Percentiles rank a stretch among this genome's conserved stretches.
phyloP scores from a whole-genome alignment of 768 basidiomycete species.

The Naganishia vishniacii region DNA sequence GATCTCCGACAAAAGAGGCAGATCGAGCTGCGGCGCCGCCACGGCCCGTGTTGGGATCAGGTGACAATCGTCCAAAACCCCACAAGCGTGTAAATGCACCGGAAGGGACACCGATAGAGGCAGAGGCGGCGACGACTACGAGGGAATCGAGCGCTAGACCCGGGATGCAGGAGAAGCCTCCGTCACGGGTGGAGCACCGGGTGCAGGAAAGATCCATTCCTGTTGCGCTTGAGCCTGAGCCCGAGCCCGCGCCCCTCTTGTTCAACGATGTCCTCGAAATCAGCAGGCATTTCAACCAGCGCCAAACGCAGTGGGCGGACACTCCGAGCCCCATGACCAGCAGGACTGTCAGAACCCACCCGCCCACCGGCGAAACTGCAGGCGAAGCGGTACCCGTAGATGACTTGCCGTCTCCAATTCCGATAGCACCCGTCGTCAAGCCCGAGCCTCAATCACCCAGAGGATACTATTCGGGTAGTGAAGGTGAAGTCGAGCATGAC shows the following conservation, averaged over 20 bases:
- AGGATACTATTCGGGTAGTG: not conserved
- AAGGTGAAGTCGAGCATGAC: slow-evolving; percentile 21
- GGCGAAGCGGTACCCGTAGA: not conserved
- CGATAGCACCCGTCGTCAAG: not conserved
- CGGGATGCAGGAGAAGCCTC: not conserved
- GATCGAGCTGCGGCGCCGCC: too few species aligned
- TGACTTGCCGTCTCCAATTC: not conserved
- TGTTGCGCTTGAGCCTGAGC: too few species aligned
- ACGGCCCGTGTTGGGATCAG: not conserved
- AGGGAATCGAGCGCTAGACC: not conserved
- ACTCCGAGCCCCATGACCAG: not conserved
- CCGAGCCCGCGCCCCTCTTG: too few species aligned
- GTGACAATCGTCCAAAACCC: not conserved
- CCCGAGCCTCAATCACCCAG: slow-evolving; percentile 1
- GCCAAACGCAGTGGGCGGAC: not conserved
- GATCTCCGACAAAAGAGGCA: too few species aligned
- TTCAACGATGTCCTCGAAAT: not conserved
- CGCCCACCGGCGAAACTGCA: not conserved
- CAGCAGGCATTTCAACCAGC: not conserved
- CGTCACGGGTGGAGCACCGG: not conserved
- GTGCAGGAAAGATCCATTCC: too few species aligned
- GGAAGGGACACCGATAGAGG: not conserved
- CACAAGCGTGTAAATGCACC: not conserved
- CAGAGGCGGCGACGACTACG: too few species aligned
- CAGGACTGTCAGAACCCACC: not conserved